Evolutionary conservation across 2,329 filamentous ascomycete genomes (phyloP).

Genomic region (Verruconis gallopava): DNA sequence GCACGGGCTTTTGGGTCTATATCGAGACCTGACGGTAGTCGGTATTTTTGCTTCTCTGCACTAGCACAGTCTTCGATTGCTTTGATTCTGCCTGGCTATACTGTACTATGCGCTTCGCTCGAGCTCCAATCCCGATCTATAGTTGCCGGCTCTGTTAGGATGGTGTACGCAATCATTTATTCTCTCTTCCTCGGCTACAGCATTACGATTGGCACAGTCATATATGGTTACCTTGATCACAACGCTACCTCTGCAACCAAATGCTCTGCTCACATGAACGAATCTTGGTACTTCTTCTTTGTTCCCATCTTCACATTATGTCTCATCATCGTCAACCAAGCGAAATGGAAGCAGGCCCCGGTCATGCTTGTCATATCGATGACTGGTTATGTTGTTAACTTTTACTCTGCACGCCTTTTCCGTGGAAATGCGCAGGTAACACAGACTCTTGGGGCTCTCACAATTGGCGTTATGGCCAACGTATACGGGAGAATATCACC

Average conservation of each 20-base stretch:
- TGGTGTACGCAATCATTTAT: constrained; percentile 42
- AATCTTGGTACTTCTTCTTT: constrained; percentile 53
- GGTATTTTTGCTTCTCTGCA: constrained; percentile 38
- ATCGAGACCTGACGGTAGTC: constrained; percentile 20
- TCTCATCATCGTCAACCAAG: constrained; percentile 68
- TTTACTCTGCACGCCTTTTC: constrained; percentile 55
- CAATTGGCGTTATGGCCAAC: constrained; percentile 66
- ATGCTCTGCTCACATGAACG: constrained; percentile 34
- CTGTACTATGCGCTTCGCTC: constrained; percentile 35
- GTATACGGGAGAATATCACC: constrained; percentile 58
- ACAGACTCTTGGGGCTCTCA: constrained; percentile 64
- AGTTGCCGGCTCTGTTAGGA: constrained; percentile 37
- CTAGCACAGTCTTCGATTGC: constrained; percentile 38
- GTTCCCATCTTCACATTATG: constrained; percentile 62
- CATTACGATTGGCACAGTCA: constrained; percentile 37
- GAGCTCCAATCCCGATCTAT: constrained; percentile 36
- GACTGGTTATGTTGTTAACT: constrained; percentile 63
- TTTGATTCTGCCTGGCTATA: constrained; percentile 38
- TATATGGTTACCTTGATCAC: constrained; percentile 35
- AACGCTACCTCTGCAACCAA: constrained; percentile 32
- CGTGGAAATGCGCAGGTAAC: constrained; percentile 59
- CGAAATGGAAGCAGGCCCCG: constrained; percentile 65
- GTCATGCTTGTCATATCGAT: constrained; percentile 64
- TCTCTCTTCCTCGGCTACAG: constrained; percentile 39
- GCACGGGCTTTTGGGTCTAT: constrained; percentile 38